Evolutionary conservation across 306 rosid species (phyloP).

Genomic region (Prunus campanulata): DNA sequence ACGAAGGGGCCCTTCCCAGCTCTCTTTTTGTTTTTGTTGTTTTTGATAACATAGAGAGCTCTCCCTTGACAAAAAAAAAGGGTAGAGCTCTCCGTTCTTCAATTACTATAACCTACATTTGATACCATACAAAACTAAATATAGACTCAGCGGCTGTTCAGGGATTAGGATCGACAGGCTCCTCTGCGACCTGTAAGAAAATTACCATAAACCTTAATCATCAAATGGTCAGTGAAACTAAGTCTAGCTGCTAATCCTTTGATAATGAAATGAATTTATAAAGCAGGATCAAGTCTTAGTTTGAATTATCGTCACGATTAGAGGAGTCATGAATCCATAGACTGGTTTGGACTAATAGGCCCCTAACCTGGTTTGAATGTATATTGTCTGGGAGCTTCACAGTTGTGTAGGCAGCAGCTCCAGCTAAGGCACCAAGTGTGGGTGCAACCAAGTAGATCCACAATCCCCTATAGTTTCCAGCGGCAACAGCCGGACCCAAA

Average conservation of each 20-base stretch:
- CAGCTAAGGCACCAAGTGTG: constrained; percentile 50
- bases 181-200: neutral
- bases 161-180: neutral
- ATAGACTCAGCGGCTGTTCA: neutral
- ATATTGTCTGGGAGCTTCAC: constrained; percentile 31
- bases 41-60: neutral
- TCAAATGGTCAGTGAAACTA: neutral
- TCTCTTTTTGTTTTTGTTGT: neutral
- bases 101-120: no score
- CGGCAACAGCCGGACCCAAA: constrained; percentile 50
- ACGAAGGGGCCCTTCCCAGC: no score
- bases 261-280: neutral
- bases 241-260: neutral
- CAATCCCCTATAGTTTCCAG: constrained; percentile 35
- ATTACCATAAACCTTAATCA: neutral
- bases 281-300: neutral
- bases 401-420: constrained; percentile 38
- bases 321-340: neutral
- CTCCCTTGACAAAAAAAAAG: neutral
- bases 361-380: constrained; percentile 15
- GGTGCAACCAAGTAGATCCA: constrained; percentile 60
- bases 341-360: neutral
- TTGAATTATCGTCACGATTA: neutral
- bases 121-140: neutral
- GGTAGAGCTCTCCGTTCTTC: no score